Evolutionary conservation across 2,329 filamentous ascomycete genomes (phyloP).

Genomic region (Penicillium sp.): DNA sequence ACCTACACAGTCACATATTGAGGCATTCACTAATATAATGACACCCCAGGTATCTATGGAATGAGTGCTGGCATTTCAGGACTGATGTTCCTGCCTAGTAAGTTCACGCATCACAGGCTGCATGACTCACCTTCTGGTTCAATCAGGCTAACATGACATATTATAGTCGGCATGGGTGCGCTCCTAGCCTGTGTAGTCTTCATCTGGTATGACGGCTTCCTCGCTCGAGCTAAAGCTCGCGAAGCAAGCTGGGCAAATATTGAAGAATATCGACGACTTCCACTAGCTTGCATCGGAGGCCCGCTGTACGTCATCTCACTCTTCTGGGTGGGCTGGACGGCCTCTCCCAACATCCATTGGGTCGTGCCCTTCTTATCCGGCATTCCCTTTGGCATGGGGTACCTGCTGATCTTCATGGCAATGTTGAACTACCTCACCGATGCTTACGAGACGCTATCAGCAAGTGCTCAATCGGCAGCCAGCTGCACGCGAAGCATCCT

Average conservation of each 20-base stretch:
- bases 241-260: conserved; percentile 26
- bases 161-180: conserved; percentile 61
- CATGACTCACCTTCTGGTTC: neutral
- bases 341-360: conserved; percentile 38
- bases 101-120: conserved; percentile 5
- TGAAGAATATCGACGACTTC: conserved; percentile 63
- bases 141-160: neutral
- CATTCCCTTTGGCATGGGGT: conserved; percentile 64
- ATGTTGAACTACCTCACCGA: conserved; percentile 67
- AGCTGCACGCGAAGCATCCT: conserved; percentile 56
- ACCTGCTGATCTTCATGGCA: conserved; percentile 64
- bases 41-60: conserved; percentile 32
- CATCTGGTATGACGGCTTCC: conserved; percentile 64
- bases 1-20: neutral
- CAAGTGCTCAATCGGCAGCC: conserved; percentile 58
- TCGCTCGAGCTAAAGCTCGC: conserved; percentile 55
- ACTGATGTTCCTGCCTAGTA: conserved; percentile 39
- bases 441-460: conserved; percentile 68
- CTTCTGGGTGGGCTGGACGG: conserved; percentile 51
- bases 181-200: conserved; percentile 64
- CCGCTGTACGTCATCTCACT: conserved; percentile 58
- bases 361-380: conserved; percentile 61
- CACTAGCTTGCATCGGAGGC: conserved; percentile 70
- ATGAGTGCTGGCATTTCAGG: conserved; percentile 40
- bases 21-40: conserved; percentile 56